Evolutionary conservation across 225 moss, liverwort and hornwort species (phyloP).

Genomic region (Bryoerythrophyllum caledonicum): DNA sequence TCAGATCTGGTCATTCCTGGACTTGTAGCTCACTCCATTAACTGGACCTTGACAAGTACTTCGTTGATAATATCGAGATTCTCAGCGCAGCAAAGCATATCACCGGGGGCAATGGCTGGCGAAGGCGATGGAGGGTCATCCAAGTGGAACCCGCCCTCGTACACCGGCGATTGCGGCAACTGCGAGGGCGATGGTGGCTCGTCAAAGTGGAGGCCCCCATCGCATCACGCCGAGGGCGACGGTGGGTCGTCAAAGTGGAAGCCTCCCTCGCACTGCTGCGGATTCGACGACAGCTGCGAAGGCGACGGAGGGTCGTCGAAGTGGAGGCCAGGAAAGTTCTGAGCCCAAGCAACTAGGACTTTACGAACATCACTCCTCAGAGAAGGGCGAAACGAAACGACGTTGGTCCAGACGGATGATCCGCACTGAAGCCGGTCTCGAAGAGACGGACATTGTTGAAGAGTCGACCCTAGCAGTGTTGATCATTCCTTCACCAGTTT

Average conservation of each 20-base stretch:
- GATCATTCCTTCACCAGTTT: neutral
- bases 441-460: neutral
- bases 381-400: neutral
- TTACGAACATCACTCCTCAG: neutral
- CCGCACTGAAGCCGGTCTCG: no score
- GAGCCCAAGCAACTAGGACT: neutral
- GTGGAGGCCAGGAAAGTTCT: slow-evolving; percentile 32
- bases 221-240: slow-evolving; percentile 21
- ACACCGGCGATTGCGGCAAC: neutral
- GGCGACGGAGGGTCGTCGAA: slow-evolving; percentile 41
- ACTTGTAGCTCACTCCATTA: neutral
- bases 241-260: slow-evolving; percentile 29
- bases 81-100: neutral
- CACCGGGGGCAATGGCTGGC: slow-evolving; percentile 17
- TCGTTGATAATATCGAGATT: neutral
- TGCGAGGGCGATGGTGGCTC: slow-evolving; percentile 34
- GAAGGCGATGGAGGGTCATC: slow-evolving; percentile 38
- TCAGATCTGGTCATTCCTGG: neutral
- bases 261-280: slow-evolving; percentile 16
- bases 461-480: neutral
- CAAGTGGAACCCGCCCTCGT: slow-evolving; percentile 20
- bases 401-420: neutral
- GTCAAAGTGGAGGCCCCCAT: slow-evolving; percentile 15
- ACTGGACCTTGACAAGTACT: no score
- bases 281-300: slow-evolving; percentile 7